Evolutionary conservation across 2,329 filamentous ascomycete genomes (phyloP).

Genomic region (Alternaria angustiovoidea): DNA sequence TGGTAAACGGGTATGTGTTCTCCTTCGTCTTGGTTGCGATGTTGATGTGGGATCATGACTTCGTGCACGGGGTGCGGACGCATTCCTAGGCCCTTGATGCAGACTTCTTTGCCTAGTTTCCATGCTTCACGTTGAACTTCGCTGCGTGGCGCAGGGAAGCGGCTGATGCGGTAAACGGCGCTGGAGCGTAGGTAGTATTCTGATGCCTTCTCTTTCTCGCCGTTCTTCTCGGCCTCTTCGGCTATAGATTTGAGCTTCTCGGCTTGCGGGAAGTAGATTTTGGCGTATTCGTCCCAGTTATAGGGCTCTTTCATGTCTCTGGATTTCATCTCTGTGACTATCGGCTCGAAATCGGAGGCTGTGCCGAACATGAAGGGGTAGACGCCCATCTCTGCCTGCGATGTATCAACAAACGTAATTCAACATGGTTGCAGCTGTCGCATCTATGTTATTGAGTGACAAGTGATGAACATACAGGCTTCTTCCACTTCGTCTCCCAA

Average conservation of each 20-base stretch:
- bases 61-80: constrained; percentile 66
- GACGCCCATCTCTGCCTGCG: constrained; percentile 62
- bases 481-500: constrained; percentile 81
- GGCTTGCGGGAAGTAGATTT: constrained; percentile 67
- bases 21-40: constrained; percentile 61
- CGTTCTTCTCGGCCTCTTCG: constrained; percentile 58
- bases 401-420: background rate
- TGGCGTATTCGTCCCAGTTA: constrained; percentile 69
- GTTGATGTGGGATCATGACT: constrained; percentile 66
- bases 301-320: constrained; percentile 71
- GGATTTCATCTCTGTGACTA: constrained; percentile 70
- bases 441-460: background rate
- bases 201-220: constrained; percentile 63
- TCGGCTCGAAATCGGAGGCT: constrained; percentile 72
- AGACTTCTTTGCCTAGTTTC: constrained; percentile 69
- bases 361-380: constrained; percentile 79
- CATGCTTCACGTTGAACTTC: constrained; percentile 68
- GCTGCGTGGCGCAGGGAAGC: constrained; percentile 68
- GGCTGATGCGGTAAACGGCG: constrained; percentile 75
- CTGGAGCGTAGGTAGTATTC: constrained; percentile 65
- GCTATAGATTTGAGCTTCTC: constrained; percentile 64
- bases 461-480: constrained; percentile 59
- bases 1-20: constrained; percentile 70
- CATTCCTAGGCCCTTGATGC: constrained; percentile 62
- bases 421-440: background rate